Percentiles rank a stretch among this genome's conserved stretches.
Evolutionary conservation across 129 eudicot genomes (phyloP).

Genomic region (Chrysanthemum lavandulifolium): DNA sequence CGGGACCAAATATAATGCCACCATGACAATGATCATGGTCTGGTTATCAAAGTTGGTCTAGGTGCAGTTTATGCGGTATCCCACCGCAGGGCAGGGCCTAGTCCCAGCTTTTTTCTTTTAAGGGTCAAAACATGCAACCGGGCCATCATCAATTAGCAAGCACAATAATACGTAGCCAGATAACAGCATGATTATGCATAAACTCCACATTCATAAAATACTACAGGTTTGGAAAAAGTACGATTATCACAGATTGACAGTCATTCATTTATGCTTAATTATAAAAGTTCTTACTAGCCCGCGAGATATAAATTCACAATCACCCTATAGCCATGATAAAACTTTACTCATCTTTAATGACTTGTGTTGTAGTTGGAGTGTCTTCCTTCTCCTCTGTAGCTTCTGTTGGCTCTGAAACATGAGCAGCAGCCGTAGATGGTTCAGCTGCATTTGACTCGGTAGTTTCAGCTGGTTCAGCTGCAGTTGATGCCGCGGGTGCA

Average conservation of each 20-base stretch:
- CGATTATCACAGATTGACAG: background rate
- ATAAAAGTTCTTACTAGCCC: constrained; percentile 13
- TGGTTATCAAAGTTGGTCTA: background rate
- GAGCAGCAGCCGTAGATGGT: constrained; percentile 23
- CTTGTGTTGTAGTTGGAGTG: constrained; percentile 19
- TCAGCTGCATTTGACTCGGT: constrained; percentile 18
- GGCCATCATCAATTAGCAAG: background rate
- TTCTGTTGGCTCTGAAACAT: constrained; percentile 42
- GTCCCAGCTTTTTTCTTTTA: background rate
- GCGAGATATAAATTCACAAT: constrained; percentile 4
- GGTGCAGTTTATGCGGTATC: background rate
- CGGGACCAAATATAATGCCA: no score
- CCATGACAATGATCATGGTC: background rate
- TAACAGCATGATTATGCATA: background rate
- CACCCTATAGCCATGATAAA: constrained; percentile 13
- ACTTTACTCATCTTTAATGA: constrained; percentile 24
- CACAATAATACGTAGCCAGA: background rate
- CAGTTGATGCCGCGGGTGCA: constrained; percentile 27
- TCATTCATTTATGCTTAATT: constrained; percentile 20
- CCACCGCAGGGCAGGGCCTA: background rate
- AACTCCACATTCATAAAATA: constrained; percentile 14
- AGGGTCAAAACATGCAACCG: constrained; percentile 4
- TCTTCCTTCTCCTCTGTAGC: constrained; percentile 27
- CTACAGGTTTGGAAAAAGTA: constrained; percentile 18
- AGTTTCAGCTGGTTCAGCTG: constrained; percentile 32